These are phyloP conservation scores for Pythium periplocum DNA, from an alignment of 352 stramenopile genomes.

Conservation along the genomic window DNA sequence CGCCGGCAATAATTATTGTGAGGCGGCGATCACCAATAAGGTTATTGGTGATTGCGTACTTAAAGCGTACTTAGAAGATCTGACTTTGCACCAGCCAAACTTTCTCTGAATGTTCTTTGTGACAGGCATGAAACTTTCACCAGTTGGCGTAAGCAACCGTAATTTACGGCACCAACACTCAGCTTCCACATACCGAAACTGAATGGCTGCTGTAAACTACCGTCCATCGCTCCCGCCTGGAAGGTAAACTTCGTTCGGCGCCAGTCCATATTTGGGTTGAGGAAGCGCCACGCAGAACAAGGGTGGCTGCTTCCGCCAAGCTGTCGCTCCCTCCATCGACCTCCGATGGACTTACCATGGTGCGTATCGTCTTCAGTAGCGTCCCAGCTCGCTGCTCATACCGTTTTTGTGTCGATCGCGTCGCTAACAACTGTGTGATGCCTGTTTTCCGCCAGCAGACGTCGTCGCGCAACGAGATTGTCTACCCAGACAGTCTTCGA, in stretches of 20 bases:
- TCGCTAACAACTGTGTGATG: neutral
- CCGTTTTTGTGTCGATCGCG: neutral
- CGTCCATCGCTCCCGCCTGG: slow-evolving; percentile 1
- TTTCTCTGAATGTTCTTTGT: slow-evolving; percentile 29
- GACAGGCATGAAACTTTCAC: slow-evolving; percentile 10
- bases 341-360: slow-evolving; percentile 24
- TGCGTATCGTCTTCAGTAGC: slow-evolving; percentile 4
- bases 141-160: neutral
- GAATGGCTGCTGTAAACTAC: slow-evolving; percentile 8
- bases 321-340: slow-evolving; percentile 19
- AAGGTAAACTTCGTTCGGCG: slow-evolving; percentile 5
- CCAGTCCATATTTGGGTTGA: slow-evolving; percentile 8
- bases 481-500: neutral
- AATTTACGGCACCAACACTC: neutral
- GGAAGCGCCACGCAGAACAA: neutral
- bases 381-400: neutral
- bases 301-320: slow-evolving; percentile 11
- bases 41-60: too few species aligned
- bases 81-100: slow-evolving; percentile 11
- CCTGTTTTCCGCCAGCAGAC: neutral
- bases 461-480: neutral
- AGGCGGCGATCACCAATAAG: too few species aligned
- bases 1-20: too few species aligned
- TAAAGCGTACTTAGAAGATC: too few species aligned
- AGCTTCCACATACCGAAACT: neutral